Evolutionary conservation across 139 green algal species (phyloP).

Genomic region (Coelastrella sp.): DNA sequence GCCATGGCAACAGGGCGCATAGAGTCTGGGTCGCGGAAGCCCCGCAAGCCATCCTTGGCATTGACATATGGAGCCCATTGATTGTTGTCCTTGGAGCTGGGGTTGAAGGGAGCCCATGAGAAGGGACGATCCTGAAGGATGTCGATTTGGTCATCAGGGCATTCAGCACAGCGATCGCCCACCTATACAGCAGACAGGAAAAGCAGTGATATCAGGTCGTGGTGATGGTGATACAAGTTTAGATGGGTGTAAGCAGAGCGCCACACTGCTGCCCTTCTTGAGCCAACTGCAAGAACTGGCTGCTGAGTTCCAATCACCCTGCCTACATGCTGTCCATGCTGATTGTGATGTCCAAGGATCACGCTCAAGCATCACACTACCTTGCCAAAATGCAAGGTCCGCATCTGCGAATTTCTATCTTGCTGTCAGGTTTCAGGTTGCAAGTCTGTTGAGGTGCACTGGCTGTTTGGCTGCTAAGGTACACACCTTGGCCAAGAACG

Average conservation of each 20-base stretch:
- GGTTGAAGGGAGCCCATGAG: slow-evolving; percentile 42
- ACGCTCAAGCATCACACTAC: too few relatives aligned
- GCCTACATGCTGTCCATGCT: too few relatives aligned
- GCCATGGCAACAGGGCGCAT: slow-evolving; percentile 21
- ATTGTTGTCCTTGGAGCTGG: slow-evolving; percentile 10
- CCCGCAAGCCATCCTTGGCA: slow-evolving; percentile 43
- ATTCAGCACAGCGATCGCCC: slow-evolving; percentile 46
- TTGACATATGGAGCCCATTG: slow-evolving; percentile 34
- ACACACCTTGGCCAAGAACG: slow-evolving; percentile 45
- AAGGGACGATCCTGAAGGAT: slow-evolving; percentile 49
- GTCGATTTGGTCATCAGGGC: slow-evolving; percentile 52
- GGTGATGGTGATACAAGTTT: too few relatives aligned
- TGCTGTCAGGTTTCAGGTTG: too few relatives aligned
- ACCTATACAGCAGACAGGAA: background rate
- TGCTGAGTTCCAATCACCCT: too few relatives aligned
- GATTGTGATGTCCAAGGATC: too few relatives aligned
- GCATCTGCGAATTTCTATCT: too few relatives aligned
- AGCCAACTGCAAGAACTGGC: too few relatives aligned
- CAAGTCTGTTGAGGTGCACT: too few relatives aligned
- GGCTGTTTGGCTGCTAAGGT: background rate
- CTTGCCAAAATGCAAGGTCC: too few relatives aligned
- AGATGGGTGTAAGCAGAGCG: too few relatives aligned
- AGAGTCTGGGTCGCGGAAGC: slow-evolving; percentile 31
- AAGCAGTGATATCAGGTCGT: background rate
- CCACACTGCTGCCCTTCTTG: too few relatives aligned